Evolutionary conservation across 495 filamentous ascomycete species (phyloP), one percentile per base, ranked within the genome.

Genomic region (Penicillium bovifimosum): DNA sequence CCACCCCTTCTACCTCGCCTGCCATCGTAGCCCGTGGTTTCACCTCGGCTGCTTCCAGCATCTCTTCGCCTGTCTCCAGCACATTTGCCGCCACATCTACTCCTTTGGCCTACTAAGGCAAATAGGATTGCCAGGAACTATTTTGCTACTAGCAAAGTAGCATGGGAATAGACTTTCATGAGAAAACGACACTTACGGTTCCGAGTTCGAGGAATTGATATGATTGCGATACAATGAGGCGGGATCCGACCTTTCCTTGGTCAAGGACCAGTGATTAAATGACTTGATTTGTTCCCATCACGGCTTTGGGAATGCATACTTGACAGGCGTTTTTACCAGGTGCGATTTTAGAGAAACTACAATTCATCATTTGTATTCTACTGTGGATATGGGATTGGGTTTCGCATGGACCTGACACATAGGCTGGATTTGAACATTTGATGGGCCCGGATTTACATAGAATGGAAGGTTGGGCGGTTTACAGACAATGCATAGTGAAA

Each of bases 331-430:
- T 52, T 53, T 60, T 45, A 40, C 29, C 14, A 34, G 38, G 16
- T 29, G 40, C 14, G 18, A 33, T 32, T 47, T 41, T 36, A 14
- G 28, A 24, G 20, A 20, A 32, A 49, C 34, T 45, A 29, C 29
- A 24, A 36, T 61, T 59, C 52, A 50, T 26, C 35, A 16, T 52
- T 17, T 61, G 55, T 61, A 55, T 55, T 47, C 27, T 56, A 35
- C 47, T 49, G 46, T 53, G 34, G 34, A 50, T 20, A 46, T 58
- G 55, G 49, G 54, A 44, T 41, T 44, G 47, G 11, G n/a, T 55
- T 29, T 46, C 8, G 28, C 32, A 18, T 41, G 53, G 32, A 27
- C 35, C 35, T 42, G 38, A 14, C 9, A 41, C 38, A 53, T 58
- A 58, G 58, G 58, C 42, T 61, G 58, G 31, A 51, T 43, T 46